These are phyloP conservation scores for Schrenkiella parvula DNA, from an alignment of 345 rosid genomes.

Conservation along the genomic window DNA sequence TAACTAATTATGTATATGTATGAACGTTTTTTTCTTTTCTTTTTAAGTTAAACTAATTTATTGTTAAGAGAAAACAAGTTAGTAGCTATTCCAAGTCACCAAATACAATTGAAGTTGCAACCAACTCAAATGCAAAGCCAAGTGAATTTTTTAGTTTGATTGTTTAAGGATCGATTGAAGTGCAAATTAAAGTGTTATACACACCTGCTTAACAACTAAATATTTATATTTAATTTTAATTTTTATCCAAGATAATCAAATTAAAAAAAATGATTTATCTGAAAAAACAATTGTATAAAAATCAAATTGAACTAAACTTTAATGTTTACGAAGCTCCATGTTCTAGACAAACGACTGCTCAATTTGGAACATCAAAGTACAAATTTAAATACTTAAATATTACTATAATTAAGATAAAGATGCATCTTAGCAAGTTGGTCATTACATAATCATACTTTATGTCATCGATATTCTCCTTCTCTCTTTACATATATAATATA, in stretches of 20 bases:
- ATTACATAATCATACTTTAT: conserved; percentile 31
- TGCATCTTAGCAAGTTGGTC: conserved; percentile 32
- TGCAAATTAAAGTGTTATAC: background rate
- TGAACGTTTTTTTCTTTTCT: background rate
- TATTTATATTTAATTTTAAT: background rate
- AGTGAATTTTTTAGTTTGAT: background rate
- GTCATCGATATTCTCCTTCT: conserved; percentile 28
- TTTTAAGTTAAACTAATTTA: background rate
- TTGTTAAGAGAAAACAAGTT: too few species aligned
- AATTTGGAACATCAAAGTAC: conserved; percentile 35
- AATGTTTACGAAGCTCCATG: conserved; percentile 24
- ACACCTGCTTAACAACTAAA: background rate
- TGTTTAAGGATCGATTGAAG: background rate
- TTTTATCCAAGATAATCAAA: background rate
- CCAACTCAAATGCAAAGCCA: too few species aligned
- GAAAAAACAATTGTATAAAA: background rate
- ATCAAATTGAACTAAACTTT: background rate
- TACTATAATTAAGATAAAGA: conserved; percentile 23
- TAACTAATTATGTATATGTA: background rate
- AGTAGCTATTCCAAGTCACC: too few species aligned
- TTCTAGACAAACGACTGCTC: conserved; percentile 33
- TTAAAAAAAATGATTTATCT: background rate
- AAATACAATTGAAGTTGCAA: too few species aligned
- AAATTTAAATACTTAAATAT: conserved; percentile 22
- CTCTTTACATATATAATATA: conserved; percentile 19